Evolutionary conservation across 768 basidiomycete genomes (phyloP).

Genomic region (Ramaria rubella): DNA sequence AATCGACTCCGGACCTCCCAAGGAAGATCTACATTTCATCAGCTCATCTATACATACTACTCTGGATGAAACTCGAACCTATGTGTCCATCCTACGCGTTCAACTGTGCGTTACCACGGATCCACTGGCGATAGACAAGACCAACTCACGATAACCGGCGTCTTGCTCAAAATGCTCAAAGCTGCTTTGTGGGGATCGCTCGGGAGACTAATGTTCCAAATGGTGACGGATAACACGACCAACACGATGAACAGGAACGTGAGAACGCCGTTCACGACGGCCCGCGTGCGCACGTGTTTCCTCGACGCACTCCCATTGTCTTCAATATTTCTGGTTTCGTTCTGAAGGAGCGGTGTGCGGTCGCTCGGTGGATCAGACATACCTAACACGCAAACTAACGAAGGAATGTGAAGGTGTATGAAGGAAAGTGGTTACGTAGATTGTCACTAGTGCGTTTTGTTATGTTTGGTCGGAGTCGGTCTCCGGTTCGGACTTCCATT

Average conservation of each 20-base stretch:
- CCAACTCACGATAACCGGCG: constrained; percentile 63
- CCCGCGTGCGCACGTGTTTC: background rate
- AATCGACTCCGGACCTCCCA: constrained; percentile 50
- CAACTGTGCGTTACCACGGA: background rate
- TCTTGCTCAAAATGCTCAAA: constrained; percentile 44
- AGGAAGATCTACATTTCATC: constrained; percentile 58
- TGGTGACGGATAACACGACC: constrained; percentile 36
- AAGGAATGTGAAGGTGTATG: background rate
- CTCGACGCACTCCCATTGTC: background rate
- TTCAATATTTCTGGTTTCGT: background rate
- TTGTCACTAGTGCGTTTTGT: too few species aligned
- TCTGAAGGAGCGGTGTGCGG: background rate
- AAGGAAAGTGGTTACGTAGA: too few species aligned
- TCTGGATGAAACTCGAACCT: constrained; percentile 31
- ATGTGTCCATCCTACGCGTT: constrained; percentile 58
- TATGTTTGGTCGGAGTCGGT: too few species aligned
- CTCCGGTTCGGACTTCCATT: too few species aligned
- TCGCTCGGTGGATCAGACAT: background rate
- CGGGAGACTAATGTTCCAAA: constrained; percentile 43
- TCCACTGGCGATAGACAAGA: background rate
- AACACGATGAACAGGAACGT: constrained; percentile 37
- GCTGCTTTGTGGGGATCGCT: constrained; percentile 57
- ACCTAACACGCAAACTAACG: background rate
- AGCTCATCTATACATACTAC: background rate
- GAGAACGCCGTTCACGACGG: background rate